Percentiles rank a stretch among this genome's conserved stretches.
Conservation (phyloP, 1,284 basidiomycete genomes). For the Ganoderma meredithae region DNA sequence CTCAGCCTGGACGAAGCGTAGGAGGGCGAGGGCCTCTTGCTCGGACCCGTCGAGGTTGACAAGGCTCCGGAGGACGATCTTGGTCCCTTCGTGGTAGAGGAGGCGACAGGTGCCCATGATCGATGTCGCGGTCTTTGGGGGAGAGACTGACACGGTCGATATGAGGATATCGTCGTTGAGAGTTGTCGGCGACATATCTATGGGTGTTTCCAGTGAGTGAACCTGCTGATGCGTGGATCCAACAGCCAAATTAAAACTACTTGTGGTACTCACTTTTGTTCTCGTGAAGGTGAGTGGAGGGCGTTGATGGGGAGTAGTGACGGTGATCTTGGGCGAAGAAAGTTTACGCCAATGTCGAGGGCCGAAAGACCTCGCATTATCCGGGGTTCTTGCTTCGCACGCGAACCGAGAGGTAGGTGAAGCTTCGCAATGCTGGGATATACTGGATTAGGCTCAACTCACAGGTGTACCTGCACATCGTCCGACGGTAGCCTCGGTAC, state of each 20-base stretch:
- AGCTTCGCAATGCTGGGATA: neutral
- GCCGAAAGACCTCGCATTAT: neutral
- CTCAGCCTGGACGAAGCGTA: constrained; percentile 2
- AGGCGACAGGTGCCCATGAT: constrained; percentile 2
- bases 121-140: neutral
- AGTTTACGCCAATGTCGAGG: neutral
- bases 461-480: too few species aligned
- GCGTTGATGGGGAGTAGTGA: neutral
- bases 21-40: neutral
- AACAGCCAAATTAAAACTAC: neutral
- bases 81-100: constrained; percentile 7
- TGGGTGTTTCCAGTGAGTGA: neutral
- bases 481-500: too few species aligned
- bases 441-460: neutral
- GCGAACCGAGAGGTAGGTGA: neutral
- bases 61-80: neutral
- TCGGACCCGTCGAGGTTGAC: neutral
- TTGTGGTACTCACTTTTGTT: neutral
- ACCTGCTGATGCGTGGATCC: neutral
- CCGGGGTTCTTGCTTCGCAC: neutral
- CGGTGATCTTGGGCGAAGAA: neutral
- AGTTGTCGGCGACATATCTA: constrained; percentile 15
- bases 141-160: constrained; percentile 2
- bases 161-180: neutral
- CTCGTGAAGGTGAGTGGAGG: neutral